A percentile compares a stretch with the other conserved stretches of the same genome.
Evolutionary conservation across 352 stramenopile species (phyloP).

Genomic region (Globisporangium splendens): DNA sequence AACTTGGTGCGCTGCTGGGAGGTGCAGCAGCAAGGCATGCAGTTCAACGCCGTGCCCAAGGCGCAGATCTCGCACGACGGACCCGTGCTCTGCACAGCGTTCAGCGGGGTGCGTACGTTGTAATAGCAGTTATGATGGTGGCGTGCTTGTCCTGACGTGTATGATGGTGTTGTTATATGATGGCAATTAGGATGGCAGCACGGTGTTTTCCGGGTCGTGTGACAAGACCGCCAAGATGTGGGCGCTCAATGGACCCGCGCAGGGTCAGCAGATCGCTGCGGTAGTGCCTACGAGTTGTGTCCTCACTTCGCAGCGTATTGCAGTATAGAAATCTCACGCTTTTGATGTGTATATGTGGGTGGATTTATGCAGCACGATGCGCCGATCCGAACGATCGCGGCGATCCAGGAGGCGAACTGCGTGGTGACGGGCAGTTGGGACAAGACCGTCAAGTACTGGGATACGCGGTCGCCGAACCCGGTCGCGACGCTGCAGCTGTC

Average conservation of each 20-base stretch:
- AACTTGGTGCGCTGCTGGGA: slow-evolving; percentile 85
- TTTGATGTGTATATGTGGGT: slow-evolving; percentile 24
- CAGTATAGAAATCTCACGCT: neutral
- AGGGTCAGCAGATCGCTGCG: slow-evolving; percentile 79
- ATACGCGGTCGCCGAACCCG: slow-evolving; percentile 87
- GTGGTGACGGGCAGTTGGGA: slow-evolving; percentile 94
- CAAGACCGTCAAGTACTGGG: slow-evolving; percentile 97
- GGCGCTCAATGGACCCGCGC: slow-evolving; percentile 71
- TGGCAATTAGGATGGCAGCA: slow-evolving; percentile 83
- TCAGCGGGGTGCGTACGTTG: slow-evolving; percentile 63
- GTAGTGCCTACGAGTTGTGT: slow-evolving; percentile 22
- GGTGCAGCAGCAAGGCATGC: slow-evolving; percentile 62
- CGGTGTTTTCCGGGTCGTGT: slow-evolving; percentile 90
- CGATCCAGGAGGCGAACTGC: slow-evolving; percentile 81
- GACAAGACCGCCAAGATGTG: slow-evolving; percentile 97
- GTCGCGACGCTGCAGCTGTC: slow-evolving; percentile 90
- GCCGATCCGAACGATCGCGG: slow-evolving; percentile 87
- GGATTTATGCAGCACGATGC: slow-evolving; percentile 85
- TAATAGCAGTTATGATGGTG: slow-evolving; percentile 1
- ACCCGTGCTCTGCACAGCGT: slow-evolving; percentile 90
- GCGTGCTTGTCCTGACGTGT: neutral
- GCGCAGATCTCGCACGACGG: slow-evolving; percentile 87
- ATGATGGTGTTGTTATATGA: slow-evolving; percentile 2
- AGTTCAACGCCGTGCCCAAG: slow-evolving; percentile 77
- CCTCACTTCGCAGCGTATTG: neutral